These are phyloP conservation scores for Ballota nigra DNA, from an alignment of 257 asterid species.

Conservation along the genomic window DNA sequence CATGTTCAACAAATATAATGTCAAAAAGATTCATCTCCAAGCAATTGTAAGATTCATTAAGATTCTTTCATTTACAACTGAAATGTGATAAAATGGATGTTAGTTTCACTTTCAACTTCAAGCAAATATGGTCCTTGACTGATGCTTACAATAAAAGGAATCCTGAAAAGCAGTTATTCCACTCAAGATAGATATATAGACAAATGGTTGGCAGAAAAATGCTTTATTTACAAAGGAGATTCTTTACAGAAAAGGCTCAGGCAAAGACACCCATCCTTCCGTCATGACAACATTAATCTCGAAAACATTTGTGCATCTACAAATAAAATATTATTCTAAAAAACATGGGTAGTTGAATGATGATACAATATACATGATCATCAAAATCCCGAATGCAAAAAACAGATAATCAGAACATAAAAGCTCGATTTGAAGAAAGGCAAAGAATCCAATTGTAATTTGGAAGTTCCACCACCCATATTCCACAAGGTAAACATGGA, in stretches of 20 bases:
- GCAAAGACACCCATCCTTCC: neutral
- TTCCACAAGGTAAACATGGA: conserved; percentile 10
- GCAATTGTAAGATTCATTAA: conserved; percentile 5
- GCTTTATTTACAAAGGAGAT: neutral
- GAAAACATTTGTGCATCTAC: neutral
- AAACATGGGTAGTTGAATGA: neutral
- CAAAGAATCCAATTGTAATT: neutral
- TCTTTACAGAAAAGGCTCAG: neutral
- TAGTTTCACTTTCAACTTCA: neutral
- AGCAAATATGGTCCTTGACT: neutral
- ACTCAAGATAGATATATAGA: neutral
- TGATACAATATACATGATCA: neutral
- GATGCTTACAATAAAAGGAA: conserved; percentile 4
- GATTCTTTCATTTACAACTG: neutral
- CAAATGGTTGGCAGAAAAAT: neutral
- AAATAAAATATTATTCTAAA: neutral
- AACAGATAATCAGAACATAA: conserved; percentile 11
- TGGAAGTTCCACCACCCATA: neutral
- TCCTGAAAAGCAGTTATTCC: neutral
- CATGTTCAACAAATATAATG: neutral
- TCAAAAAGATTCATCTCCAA: neutral
- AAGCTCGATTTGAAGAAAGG: neutral
- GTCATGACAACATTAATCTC: neutral
- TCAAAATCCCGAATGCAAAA: conserved; percentile 13
- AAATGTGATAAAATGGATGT: neutral